Evolutionary conservation across 441 rosid species (phyloP), one percentile per base, ranked within the genome.

Genomic region (Adansonia rubrostipa): DNA sequence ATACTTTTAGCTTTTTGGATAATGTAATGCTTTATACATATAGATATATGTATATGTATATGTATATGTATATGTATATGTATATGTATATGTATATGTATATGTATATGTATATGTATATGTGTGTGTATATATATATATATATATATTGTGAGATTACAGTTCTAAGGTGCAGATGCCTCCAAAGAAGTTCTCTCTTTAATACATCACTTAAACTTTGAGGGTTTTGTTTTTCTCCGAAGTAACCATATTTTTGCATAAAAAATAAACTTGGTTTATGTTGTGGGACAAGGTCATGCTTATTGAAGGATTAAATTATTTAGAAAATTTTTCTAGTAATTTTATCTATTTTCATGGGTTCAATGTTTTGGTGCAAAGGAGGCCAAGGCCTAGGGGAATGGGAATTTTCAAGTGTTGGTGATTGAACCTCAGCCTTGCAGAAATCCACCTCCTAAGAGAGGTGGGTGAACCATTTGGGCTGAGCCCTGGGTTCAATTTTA

Each of bases 241-340:
- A 70, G 74, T 50, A 70, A 50, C 60, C 33, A 50, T 50, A 50
- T 33, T 24, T 67, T 44, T 66, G 24, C 33, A 36, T 11, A 20
- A 19, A 69, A 69, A 14, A 20, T 19, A 69, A 69, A 47, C n/a
- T 20, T 15, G 15, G 42, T 69, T 47, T 7, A 69, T 68, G 72
- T 11, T 53, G 54, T 3, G 24, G 28, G 66, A 57, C 9, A 73
- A 57, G 53, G 44, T 58, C 76, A 57, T 73, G 76, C 64, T 73
- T 73, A 42, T 73, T 73, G 66, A 57, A 14, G 76, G 66, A 58
- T 58, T 58, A 58, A 40, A 42, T 73, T 42, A 6, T 57, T 42
- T 73, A 13, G 40, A 58, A 60, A 73, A 73, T 22, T 57, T 13
- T 58, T 73, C 36, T 44, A 73, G 63, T 42, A 42, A 44, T 42